Evolutionary conservation across 345 rosid genomes (phyloP).

Genomic region (Hypericum androsaemum): DNA sequence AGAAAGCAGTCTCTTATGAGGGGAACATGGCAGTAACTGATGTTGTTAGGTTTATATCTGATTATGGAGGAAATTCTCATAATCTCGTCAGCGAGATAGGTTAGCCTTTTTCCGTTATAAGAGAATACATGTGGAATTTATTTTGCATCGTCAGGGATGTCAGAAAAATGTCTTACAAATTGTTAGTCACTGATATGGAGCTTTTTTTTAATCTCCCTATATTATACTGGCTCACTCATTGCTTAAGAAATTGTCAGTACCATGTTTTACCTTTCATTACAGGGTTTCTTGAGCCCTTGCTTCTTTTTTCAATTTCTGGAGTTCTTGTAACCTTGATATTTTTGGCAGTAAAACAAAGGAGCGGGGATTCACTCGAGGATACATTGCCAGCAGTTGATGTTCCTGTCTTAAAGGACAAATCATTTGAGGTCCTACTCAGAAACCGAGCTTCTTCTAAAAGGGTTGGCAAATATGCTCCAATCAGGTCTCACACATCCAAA

Average conservation of each 20-base stretch:
- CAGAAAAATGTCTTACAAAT: no score
- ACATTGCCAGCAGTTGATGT: constrained; percentile 17
- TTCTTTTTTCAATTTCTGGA: constrained; percentile 2
- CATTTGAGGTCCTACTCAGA: constrained; percentile 44
- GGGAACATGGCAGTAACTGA: constrained; percentile 67
- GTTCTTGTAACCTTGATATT: constrained; percentile 40
- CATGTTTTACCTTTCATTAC: no score
- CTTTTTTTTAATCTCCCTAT: no score
- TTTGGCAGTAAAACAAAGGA: constrained; percentile 27
- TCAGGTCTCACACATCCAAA: constrained; percentile 16
- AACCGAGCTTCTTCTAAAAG: constrained; percentile 22
- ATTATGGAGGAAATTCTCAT: constrained; percentile 45
- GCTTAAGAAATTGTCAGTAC: no score
- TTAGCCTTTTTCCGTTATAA: constrained; percentile 18
- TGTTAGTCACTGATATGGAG: no score
- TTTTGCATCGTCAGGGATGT: no score
- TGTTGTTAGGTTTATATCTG: constrained; percentile 57
- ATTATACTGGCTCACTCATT: no score
- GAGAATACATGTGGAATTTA: no score
- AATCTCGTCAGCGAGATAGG: constrained; percentile 45
- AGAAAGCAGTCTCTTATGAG: constrained; percentile 39
- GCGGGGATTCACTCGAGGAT: constrained; percentile 18
- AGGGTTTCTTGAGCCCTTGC: no score
- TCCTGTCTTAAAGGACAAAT: constrained; percentile 26
- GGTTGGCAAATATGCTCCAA: constrained; percentile 12